Evolutionary conservation across 2,329 filamentous ascomycete genomes (phyloP).

Genomic region (Apiospora malaysiana): DNA sequence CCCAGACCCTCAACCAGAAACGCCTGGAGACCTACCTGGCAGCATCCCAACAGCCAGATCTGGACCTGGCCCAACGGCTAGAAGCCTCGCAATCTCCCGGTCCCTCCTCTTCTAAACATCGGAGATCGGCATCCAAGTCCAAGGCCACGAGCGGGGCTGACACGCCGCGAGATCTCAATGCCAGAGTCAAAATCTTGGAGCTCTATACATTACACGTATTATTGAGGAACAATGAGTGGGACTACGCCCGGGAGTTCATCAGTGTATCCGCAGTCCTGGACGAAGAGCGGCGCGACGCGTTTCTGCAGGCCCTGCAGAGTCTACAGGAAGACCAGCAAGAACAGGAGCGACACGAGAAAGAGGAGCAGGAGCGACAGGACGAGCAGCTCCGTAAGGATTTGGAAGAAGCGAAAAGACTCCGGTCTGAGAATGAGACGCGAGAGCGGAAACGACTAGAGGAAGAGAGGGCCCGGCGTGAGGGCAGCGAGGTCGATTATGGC

Average conservation of each 20-base stretch:
- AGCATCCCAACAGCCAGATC: conserved; percentile 72
- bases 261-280: conserved; percentile 84
- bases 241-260: conserved; percentile 92
- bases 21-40: conserved; percentile 89
- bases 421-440: conserved; percentile 65
- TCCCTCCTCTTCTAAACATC: conserved; percentile 31
- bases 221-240: conserved; percentile 94
- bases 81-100: conserved; percentile 48
- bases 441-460: conserved; percentile 60
- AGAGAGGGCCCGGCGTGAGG: conserved; percentile 54
- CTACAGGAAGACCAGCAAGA: conserved; percentile 83
- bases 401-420: conserved; percentile 60
- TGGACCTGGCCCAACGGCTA: conserved; percentile 73
- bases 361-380: conserved; percentile 61
- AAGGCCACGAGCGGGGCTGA: conserved; percentile 68
- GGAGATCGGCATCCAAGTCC: conserved; percentile 49
- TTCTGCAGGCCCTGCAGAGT: conserved; percentile 82
- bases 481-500: conserved; percentile 72
- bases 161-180: conserved; percentile 82
- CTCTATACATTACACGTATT: conserved; percentile 94
- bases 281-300: conserved; percentile 88
- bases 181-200: conserved; percentile 90
- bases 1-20: conserved; percentile 84
- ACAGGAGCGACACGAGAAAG: conserved; percentile 69
- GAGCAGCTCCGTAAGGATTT: conserved; percentile 62